Conservation (phyloP, 2,329 filamentous ascomycete genomes). For the Fusarium protoensiforme region DNA sequence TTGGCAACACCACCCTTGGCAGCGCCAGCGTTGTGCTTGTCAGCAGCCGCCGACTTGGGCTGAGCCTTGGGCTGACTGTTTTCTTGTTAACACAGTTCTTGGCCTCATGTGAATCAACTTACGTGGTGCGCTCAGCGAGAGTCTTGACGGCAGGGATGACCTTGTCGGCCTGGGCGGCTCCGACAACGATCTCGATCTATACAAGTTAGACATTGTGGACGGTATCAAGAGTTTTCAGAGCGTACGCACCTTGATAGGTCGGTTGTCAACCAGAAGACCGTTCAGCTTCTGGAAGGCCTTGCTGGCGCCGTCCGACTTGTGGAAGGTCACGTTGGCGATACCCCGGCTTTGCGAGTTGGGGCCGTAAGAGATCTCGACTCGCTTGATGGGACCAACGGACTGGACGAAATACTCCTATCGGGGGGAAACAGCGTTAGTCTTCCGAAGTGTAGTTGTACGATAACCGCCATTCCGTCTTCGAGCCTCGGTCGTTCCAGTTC, state of each 20-base stretch:
- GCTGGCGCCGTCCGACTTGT: slow-evolving; percentile 81
- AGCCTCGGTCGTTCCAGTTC: slow-evolving; percentile 47
- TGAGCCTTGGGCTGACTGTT: slow-evolving; percentile 57
- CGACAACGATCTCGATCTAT: slow-evolving; percentile 91
- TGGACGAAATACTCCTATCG: slow-evolving; percentile 95
- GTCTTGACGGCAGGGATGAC: slow-evolving; percentile 74
- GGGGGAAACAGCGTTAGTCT: slow-evolving; percentile 74
- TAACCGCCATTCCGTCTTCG: slow-evolving; percentile 45
- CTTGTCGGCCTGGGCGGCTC: slow-evolving; percentile 76
- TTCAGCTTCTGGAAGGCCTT: slow-evolving; percentile 88
- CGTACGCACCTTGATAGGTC: slow-evolving; percentile 84
- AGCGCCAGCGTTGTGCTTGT: slow-evolving; percentile 71
- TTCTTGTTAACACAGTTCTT: slow-evolving; percentile 20
- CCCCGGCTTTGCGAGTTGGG: slow-evolving; percentile 92
- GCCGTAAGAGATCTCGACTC: slow-evolving; percentile 91
- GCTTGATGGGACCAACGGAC: slow-evolving; percentile 90
- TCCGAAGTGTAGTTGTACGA: slow-evolving; percentile 47
- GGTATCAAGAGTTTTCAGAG: background rate
- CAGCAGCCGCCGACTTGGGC: slow-evolving; percentile 82
- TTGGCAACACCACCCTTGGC: slow-evolving; percentile 56
- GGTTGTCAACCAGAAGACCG: slow-evolving; percentile 88
- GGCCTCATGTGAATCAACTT: slow-evolving; percentile 51
- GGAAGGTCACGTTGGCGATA: slow-evolving; percentile 90
- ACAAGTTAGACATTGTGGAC: slow-evolving; percentile 36
- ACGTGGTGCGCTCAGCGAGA: slow-evolving; percentile 84